Conservation (phyloP, 805 yeast species). For the Starmerella apis region DNA sequence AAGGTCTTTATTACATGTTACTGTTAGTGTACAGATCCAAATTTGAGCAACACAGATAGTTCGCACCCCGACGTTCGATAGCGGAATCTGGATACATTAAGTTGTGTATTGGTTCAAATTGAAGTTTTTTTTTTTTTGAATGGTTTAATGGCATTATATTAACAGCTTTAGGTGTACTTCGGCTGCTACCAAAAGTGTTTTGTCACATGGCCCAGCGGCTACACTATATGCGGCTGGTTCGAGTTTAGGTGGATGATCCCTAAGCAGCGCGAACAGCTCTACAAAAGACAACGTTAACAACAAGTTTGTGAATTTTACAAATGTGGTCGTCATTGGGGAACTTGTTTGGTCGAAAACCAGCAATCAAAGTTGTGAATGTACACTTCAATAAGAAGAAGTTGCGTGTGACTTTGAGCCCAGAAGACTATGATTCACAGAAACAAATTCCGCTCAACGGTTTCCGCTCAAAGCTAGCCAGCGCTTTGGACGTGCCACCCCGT, state of each 20-base stretch:
- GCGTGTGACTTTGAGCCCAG: slow-evolving; percentile 23
- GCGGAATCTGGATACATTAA: too few species aligned
- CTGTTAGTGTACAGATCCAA: not conserved
- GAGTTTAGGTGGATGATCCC: not conserved
- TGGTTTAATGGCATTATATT: too few species aligned
- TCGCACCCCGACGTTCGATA: too few species aligned
- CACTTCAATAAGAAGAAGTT: slow-evolving; percentile 22
- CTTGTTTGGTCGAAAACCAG: slow-evolving; percentile 13
- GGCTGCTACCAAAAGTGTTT: too few species aligned
- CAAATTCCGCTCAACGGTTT: slow-evolving; percentile 62
- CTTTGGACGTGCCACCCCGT: slow-evolving; percentile 40
- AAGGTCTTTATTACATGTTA: not conserved
- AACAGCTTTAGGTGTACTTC: too few species aligned
- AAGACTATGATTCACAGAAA: slow-evolving; percentile 33
- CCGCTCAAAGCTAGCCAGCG: slow-evolving; percentile 44
- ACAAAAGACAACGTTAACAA: too few species aligned
- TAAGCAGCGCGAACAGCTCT: not conserved
- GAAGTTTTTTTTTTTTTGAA: too few species aligned
- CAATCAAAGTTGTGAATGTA: slow-evolving; percentile 19
- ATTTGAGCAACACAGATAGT: too few species aligned
- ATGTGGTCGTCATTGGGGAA: slow-evolving; percentile 20
- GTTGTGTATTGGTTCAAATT: too few species aligned
- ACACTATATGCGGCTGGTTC: not conserved
- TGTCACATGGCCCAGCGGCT: not conserved
- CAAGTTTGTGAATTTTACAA: too few species aligned